Base-by-base conservation (phyloP, 2,329 filamentous ascomycete species). In the Xylariomycetidae sp. region DNA sequence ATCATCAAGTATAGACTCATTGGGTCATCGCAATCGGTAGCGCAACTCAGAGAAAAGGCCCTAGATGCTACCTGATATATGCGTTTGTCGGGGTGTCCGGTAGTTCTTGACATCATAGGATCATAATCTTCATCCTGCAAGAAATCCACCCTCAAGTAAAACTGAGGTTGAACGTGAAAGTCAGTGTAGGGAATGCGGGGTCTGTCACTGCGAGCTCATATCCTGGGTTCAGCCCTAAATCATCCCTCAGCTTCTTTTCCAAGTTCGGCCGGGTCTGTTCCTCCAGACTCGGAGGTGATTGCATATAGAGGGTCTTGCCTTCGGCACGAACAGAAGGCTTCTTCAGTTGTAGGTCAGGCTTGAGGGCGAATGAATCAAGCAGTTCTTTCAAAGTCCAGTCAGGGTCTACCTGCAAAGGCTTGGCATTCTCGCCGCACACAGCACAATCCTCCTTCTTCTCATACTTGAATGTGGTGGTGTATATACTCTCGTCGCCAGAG, bases 401-500 rank as follows among this genome's bases (percentile, higher is more conserved):
- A 0, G 82, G 74, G 50, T 88, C 75, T 16, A 94, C 76, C 3
- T 74, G 64, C 11, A 97, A 69, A 16, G 83, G 82, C 33, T 87
- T 83, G 4, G 92, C 80, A 37, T 87, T 64, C 33, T 87, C 85
- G 13, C 90, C 89, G 54, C 92, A 98, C 6, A 97, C 92, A 3
- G 92, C 88, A 46, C 92, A 98, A 61, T 97, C 92, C 12, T 83
- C 75, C 61, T 96, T 97, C 67, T 85, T 87, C 63, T 96, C 84
- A 53, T 95, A 88, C 53, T 88, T 82, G 59, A 97, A 98, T 0
- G 92, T 98, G 62, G 95, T 96, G 0, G 92, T 98, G 67, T 98
- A 98, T 46, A 98, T 84, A 46, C 85, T 77, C 53, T 94, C 90
- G 53, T 97, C 89, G 29, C 94, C 92, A 10, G 88, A 95, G 61